phyloP scores from a whole-genome alignment of 257 asterid species.

The Henckelia pumila region DNA sequence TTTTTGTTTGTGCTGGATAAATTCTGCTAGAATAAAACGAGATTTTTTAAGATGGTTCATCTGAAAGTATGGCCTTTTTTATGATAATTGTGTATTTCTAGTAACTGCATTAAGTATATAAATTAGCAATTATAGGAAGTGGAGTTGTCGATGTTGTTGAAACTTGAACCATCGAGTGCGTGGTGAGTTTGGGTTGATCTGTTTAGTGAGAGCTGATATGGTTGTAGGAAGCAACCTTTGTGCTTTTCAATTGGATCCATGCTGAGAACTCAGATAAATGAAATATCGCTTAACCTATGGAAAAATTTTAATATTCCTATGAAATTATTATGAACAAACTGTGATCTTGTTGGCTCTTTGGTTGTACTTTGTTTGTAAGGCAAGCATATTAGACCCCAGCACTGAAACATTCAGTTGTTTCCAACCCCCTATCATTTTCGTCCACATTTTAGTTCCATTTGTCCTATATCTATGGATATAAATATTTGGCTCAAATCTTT shows the following conservation, averaged over 20 bases:
- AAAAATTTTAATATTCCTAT: too few species aligned
- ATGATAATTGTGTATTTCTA: background rate
- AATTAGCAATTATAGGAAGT: background rate
- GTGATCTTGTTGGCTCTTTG: too few species aligned
- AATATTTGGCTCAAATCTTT: background rate
- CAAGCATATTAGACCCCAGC: background rate
- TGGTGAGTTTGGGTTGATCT: background rate
- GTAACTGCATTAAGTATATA: background rate
- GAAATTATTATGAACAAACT: too few species aligned
- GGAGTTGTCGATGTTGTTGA: background rate
- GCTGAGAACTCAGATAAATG: background rate
- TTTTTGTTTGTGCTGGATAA: background rate
- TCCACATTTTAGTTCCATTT: background rate
- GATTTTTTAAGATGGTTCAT: background rate
- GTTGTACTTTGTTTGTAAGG: background rate
- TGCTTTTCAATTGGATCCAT: background rate
- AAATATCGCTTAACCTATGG: background rate
- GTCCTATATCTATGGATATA: background rate
- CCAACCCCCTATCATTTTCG: background rate
- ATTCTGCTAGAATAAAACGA: background rate
- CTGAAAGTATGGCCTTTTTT: background rate
- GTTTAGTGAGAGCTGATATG: background rate
- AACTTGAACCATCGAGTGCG: background rate
- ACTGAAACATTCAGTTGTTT: background rate
- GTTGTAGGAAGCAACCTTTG: background rate